Evolutionary conservation across 306 rosid genomes (phyloP).

Genomic region (Medicago truncatula): DNA sequence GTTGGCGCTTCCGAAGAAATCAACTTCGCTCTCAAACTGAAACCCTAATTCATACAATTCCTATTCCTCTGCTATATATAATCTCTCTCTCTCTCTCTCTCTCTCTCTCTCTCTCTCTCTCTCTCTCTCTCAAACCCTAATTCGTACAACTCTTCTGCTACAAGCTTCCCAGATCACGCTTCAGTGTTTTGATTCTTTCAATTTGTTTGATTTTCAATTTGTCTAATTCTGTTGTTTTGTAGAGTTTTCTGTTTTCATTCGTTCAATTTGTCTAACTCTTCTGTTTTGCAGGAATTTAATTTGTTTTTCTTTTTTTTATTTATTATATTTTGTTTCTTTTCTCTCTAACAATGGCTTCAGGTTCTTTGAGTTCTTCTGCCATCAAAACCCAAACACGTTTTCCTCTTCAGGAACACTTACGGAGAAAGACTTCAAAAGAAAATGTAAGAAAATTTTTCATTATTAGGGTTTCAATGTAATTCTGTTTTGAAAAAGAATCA

Average conservation of each 20-base stretch:
- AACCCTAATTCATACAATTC: slow-evolving; percentile 29
- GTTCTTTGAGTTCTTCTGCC: slow-evolving; percentile 48
- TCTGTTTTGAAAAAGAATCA: background rate
- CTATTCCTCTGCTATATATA: slow-evolving; percentile 18
- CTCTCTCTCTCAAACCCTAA: background rate
- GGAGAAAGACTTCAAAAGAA: slow-evolving; percentile 48
- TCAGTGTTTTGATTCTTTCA: background rate
- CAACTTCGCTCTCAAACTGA: background rate
- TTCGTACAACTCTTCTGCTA: too few relatives aligned
- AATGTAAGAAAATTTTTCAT: slow-evolving; percentile 41
- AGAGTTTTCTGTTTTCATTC: background rate
- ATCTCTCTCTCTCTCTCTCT: background rate
- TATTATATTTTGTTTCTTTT: background rate
- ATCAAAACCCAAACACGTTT: slow-evolving; percentile 35
- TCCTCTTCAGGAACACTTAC: slow-evolving; percentile 54
- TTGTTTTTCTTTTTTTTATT: background rate
- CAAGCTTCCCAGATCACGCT: too few relatives aligned
- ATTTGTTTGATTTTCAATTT: background rate
- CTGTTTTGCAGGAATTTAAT: background rate
- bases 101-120: slow-evolving; percentile 25
- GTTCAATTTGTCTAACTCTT: background rate
- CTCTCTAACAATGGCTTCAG: slow-evolving; percentile 53
- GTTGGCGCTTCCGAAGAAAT: slow-evolving; percentile 26
- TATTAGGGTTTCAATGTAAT: background rate
- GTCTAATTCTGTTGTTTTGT: slow-evolving; percentile 27